phyloP scores from a whole-genome alignment of 805 yeast genomes.

The Saccharomycopsis malanga region DNA sequence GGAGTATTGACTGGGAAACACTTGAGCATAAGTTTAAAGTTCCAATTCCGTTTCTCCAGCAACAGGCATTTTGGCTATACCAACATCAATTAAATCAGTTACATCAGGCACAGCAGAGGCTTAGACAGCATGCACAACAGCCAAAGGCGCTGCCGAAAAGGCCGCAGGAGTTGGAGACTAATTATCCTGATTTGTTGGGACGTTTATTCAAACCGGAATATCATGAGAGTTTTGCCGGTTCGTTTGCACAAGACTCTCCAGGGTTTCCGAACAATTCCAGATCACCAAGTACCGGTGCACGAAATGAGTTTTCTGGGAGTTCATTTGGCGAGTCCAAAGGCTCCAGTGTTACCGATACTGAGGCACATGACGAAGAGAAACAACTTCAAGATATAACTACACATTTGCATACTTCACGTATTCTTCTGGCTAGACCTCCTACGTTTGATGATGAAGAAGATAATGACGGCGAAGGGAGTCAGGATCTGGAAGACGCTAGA shows the following conservation, averaged over 20 bases:
- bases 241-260: not conserved
- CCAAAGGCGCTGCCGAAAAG: not conserved
- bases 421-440: conserved; percentile 5
- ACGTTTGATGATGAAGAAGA: not conserved
- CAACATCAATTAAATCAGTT: not conserved
- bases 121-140: not conserved
- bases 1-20: conserved; percentile 28
- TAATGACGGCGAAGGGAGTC: not conserved
- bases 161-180: not conserved
- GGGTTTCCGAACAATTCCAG: not conserved
- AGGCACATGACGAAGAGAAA: not conserved
- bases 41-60: conserved; percentile 25
- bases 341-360: not conserved
- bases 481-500: conserved; percentile 1
- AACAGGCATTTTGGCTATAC: conserved; percentile 35
- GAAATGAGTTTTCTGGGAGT: not conserved
- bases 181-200: conserved; percentile 6
- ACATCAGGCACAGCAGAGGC: not conserved
- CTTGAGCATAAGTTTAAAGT: conserved; percentile 30
- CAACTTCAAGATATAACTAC: conserved; percentile 4
- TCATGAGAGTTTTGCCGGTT: not conserved
- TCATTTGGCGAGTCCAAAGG: not conserved
- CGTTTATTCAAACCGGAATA: conserved; percentile 10
- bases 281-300: not conserved
- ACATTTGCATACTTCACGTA: conserved; percentile 15